Evolutionary conservation across 768 basidiomycete species (phyloP).

Genomic region (Amylocystis lapponica): DNA sequence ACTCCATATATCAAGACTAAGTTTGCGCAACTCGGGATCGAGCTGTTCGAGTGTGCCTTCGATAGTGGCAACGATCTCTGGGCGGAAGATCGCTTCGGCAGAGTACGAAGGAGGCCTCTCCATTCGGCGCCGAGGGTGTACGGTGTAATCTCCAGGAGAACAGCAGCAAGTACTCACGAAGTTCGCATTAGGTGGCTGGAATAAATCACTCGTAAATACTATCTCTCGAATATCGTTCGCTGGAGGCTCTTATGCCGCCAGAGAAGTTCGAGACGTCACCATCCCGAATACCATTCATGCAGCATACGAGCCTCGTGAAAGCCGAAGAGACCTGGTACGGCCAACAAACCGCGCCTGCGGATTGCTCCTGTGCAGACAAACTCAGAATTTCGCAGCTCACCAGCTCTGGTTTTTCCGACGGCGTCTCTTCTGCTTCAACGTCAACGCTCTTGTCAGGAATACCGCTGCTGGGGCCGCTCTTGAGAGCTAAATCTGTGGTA

Average conservation of each 20-base stretch:
- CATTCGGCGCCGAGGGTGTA: not conserved
- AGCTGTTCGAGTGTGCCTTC: slow-evolving; percentile 48
- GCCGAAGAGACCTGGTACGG: too few relatives aligned
- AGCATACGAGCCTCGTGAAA: too few relatives aligned
- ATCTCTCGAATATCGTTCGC: too few relatives aligned
- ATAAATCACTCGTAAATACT: not conserved
- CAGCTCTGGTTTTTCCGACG: not conserved
- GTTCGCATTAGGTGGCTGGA: slow-evolving; percentile 7
- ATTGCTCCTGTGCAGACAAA: too few relatives aligned
- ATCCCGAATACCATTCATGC: not conserved
- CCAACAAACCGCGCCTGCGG: not conserved
- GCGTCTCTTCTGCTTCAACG: not conserved
- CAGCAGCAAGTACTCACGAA: slow-evolving; percentile 8
- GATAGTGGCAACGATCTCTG: slow-evolving; percentile 47
- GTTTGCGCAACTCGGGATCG: slow-evolving; percentile 45
- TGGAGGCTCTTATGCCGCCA: too few relatives aligned
- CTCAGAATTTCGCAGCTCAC: not conserved
- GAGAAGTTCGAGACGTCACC: not conserved
- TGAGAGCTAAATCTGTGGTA: not conserved
- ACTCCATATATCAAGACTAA: slow-evolving; percentile 55
- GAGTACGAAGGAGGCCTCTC: slow-evolving; percentile 19
- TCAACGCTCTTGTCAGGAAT: not conserved
- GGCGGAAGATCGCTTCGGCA: slow-evolving; percentile 6
- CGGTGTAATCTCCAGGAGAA: slow-evolving; percentile 2
- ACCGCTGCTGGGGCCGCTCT: not conserved